Percentiles rank a stretch among this genome's conserved stretches.
Evolutionary conservation across 2,329 filamentous ascomycete species (phyloP).

Genomic region (Curvularia sp.): DNA sequence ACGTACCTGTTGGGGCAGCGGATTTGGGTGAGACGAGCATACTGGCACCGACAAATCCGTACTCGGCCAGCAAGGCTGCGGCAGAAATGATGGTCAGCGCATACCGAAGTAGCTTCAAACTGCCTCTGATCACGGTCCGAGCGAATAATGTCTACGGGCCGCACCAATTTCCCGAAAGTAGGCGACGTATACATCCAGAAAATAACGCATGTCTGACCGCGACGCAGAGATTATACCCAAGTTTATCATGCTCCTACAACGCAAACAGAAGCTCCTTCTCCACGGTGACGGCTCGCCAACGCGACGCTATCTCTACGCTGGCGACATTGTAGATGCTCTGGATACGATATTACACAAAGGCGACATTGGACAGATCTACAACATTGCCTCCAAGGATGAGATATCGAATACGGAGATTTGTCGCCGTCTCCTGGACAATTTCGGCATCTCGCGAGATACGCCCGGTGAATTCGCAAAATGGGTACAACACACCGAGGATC

Average conservation of each 20-base stretch:
- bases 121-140: conserved; percentile 79
- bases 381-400: conserved; percentile 79
- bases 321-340: conserved; percentile 80
- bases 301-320: conserved; percentile 77
- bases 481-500: conserved; percentile 77
- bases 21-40: conserved; percentile 76
- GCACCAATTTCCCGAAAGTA: conserved; percentile 84
- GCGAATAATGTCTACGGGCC: conserved; percentile 88
- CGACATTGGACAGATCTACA: conserved; percentile 77
- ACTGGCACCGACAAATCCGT: conserved; percentile 80
- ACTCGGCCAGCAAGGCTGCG: conserved; percentile 80
- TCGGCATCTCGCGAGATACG: conserved; percentile 57
- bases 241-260: conserved; percentile 75
- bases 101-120: conserved; percentile 83
- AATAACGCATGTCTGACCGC: conserved; percentile 18
- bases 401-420: conserved; percentile 77
- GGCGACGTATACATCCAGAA: conserved; percentile 41
- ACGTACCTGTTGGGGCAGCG: conserved; percentile 74
- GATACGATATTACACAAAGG: conserved; percentile 85
- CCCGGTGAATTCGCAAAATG: conserved; percentile 64
- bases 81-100: conserved; percentile 87
- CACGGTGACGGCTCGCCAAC: conserved; percentile 80
- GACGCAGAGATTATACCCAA: conserved; percentile 81
- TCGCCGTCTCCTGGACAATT: conserved; percentile 67
- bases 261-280: conserved; percentile 70